Evolutionary conservation across 202 grass and related monocot species (phyloP), one percentile per base, ranked within the genome.

Genomic region (Musa balbisiana): DNA sequence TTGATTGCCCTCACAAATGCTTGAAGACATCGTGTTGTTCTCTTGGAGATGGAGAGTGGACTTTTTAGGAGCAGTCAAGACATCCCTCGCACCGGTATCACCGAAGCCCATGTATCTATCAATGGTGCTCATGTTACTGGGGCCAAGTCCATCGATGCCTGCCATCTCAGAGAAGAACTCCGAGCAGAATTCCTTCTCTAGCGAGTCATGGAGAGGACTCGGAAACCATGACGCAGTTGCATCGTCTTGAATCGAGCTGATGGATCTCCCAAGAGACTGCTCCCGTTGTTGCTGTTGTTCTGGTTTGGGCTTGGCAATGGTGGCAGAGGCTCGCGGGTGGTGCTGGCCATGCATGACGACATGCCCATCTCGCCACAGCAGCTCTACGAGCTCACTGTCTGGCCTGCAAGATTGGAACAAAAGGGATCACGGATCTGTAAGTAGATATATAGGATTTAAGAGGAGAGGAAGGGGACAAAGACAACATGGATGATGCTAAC

Each of bases 1-100:
- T 53, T 85, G 86, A 78, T 92, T 90, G 80, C 86, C 92, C 78
- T 80, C 88, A 63, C 84, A 92, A 83, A 94, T 87, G 78, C 88
- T 98, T 19, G 91, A 89, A 14, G 93, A 84, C 84, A 89, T 93
- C 23, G 72, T 66, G 43, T 67, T 77, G 15, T 14, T 71, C 15
- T 51, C 19, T 19, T 53, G 5, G 13, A 26, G 43, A 50, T 52
- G 23, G 22, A 53, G 22, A 19, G 51, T 54, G 49, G 62, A 54
- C 8, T 54, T n/a, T 43, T 5, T 43, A n/a, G n/a, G 12, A 15
- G 71, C 11, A 16, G n/a, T 22, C 66, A 51, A 52, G 25, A 9
- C n/a, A 27, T 20, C n/a, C 53, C 23, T 9, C 23, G 10, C 62
- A 13, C 11, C 26, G 21, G 9, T 20, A 52, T 56, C 3, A 76